Base-by-base conservation (phyloP, 208 protist genomes). In the Leishmania major region DNA sequence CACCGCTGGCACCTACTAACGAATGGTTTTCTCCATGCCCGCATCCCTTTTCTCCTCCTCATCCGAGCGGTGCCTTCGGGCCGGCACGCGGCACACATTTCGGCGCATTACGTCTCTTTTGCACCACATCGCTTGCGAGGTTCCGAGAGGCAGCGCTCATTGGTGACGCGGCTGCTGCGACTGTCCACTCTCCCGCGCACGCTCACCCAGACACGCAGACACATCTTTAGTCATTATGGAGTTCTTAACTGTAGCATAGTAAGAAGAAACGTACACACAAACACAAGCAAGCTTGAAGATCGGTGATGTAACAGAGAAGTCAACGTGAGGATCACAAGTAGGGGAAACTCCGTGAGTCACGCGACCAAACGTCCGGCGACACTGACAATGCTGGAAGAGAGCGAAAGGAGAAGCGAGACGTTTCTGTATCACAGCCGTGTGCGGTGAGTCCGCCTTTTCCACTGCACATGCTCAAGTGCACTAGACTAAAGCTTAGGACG, bases 191-290 rank as follows among this genome's bases (percentile, higher is more conserved):
- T 57, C 55, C 7, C 51, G 49, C 35, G 53, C 74, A 31, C 74
- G 55, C 31, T 57, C 74, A 15, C 22, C 17, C 55, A 66, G 51
- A 64, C 74, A 22, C 22, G 31, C 74, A 59, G 74, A 67, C 40
- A 35, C 40, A 66, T 64, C 11, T 64, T 81, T 84, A 80, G 77
- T 78, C 70, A 67, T 57, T 84, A 84, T 76, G 81, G 74, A 84
- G 75, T 69, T 67, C 75, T 73, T 78, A 78, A 84, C 77, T 66
- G 81, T 84, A 84, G 81, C 75, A 81, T 84, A 81, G 81, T 73
- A 78, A 81, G 62, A 51, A 77, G 11, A 59, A 78, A 51, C 2
- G 6, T 35, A 35, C 69, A 51, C 45, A 73, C 73, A 49, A 71
- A 40, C 13, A 40, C 60, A 82, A 22, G 5, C 49, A 70, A n/a